Evolutionary conservation across 805 yeast species (phyloP), one percentile per base, ranked within the genome.

Genomic region (Jamesozyma jinghongensis): DNA sequence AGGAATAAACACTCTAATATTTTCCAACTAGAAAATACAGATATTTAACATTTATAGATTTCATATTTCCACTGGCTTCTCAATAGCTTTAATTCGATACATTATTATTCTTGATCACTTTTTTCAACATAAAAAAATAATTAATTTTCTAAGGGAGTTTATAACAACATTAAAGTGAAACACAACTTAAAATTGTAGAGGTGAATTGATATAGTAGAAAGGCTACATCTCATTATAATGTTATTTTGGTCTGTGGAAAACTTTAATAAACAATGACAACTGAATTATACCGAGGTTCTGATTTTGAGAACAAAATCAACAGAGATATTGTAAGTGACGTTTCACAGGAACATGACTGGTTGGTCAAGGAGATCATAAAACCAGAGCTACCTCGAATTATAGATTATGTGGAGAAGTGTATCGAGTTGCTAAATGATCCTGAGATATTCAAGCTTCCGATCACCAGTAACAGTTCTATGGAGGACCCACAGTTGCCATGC

Each of bases 401-500:
- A 22, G 79, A 73, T 28, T 67, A 69, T 10, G 58, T 75, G 13
- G 50, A 50, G 17, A 52, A 56, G 18, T 73, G 78, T 45, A 47
- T 70, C 1, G 62, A 61, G 3, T 53, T 66, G 43, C 47, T 74
- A 26, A 54, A 61, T 0, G 66, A 67, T 34, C 53, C 61, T 10
- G 62, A 62, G 10, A 61, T 70, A 12, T 68, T 76, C 39, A 78
- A 73, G 42, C 63, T 81, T 38, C 83, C 87, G 0, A 59, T 81
- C 3, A 55, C 56, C 17, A 51, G 38, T 41, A 50, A 53, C 17
- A 28, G 17, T 8, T 26, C 28, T 12, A 17, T 22, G 1, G n/a
- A 19, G 5, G 20, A 26, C 3, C 17, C 41, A 3, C 40, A 41
- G 10, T 22, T 22, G 10, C 26, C 26, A 7, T 22, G 10, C 10